Percentiles rank a stretch among this genome's conserved stretches.
phyloP scores from a whole-genome alignment of 139 green algal species.

The Desmodesmus armatus region DNA sequence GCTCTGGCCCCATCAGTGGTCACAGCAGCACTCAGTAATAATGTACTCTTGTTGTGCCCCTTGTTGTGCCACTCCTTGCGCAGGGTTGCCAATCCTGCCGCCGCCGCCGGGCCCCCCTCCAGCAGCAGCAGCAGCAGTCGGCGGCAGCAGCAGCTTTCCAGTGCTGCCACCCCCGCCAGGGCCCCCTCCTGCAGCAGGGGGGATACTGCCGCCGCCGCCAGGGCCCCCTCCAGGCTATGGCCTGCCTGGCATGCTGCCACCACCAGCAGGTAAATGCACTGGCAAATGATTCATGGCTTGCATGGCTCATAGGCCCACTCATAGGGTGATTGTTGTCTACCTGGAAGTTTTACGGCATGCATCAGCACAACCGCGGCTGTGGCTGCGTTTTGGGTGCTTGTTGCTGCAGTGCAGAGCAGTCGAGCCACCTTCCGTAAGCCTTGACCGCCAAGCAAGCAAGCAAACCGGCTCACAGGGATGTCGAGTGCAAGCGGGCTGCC shows the following conservation, averaged over 20 bases:
- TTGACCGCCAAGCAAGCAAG: no score
- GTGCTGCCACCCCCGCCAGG: constrained; percentile 29
- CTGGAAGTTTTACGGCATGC: no score
- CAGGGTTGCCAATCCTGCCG: constrained; percentile 43
- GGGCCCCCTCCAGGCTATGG: constrained; percentile 44
- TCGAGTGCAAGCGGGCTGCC: no score
- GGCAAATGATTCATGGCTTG: no score
- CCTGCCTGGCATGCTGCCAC: constrained; percentile 22
- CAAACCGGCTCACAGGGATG: no score
- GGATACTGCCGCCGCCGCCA: constrained; percentile 49
- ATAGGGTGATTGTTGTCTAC: background rate
- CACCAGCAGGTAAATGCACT: constrained; percentile 22
- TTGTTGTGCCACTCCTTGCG: background rate
- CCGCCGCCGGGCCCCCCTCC: constrained; percentile 51
- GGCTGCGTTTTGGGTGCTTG: no score
- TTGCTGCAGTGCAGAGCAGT: no score
- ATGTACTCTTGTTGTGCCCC: no score
- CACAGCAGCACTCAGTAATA: no score
- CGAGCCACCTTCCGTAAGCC: no score
- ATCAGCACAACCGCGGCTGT: no score
- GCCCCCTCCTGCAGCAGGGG: constrained; percentile 25
- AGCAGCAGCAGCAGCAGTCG: constrained; percentile 17
- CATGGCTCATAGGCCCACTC: background rate
- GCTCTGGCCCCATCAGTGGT: no score
- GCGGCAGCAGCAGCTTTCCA: background rate